phyloP scores from a whole-genome alignment of 1,139 yeast genomes.

The Meyerozyma elateridarum region DNA sequence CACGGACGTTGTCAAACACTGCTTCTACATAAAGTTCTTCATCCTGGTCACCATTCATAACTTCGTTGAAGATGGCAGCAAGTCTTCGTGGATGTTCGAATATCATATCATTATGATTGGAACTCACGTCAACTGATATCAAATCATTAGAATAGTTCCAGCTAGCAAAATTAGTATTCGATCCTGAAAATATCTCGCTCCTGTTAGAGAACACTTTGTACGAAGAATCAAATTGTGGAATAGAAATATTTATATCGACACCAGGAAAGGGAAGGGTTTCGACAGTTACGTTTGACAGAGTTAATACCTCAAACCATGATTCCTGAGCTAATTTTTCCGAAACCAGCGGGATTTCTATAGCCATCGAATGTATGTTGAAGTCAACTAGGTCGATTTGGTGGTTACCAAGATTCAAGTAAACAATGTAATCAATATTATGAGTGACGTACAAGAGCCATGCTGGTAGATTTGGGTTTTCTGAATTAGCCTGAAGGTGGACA shows the following conservation, averaged over 20 bases:
- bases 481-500: conserved; percentile 18
- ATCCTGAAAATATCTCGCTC: not conserved
- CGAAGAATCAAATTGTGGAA: not conserved
- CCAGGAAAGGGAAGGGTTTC: not conserved
- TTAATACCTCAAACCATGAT: not conserved
- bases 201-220: not conserved
- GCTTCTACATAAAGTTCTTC: not conserved
- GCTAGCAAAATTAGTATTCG: not conserved
- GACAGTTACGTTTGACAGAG: not conserved
- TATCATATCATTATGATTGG: not conserved
- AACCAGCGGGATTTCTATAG: conserved; percentile 10
- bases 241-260: not conserved
- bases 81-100: not conserved
- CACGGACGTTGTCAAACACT: conserved; percentile 1
- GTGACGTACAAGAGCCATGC: conserved; percentile 24
- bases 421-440: conserved; percentile 11
- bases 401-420: conserved; percentile 7
- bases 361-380: not conserved
- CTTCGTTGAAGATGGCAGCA: not conserved
- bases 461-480: conserved; percentile 17
- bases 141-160: not conserved
- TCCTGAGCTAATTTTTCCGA: conserved; percentile 4
- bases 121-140: not conserved
- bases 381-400: not conserved
- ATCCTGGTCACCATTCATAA: not conserved